Evolutionary conservation across 179 eudicot species (phyloP), one percentile per base, ranked within the genome.

Genomic region (Beta corolliflora): DNA sequence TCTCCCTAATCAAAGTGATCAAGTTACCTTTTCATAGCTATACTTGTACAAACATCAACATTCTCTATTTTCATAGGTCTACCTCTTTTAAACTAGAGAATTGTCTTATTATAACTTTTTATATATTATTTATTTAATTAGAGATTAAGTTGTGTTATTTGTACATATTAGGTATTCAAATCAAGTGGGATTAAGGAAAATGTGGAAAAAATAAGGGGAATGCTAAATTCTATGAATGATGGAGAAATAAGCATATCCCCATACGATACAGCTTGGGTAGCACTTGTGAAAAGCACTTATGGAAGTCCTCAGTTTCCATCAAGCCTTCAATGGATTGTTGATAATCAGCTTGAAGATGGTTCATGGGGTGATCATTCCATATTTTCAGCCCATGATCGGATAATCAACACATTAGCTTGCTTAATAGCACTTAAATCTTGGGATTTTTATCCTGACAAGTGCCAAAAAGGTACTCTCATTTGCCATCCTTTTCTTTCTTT

Each of bases 261-360:
- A 1, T 95, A 95, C 75, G 98, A 94, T 83, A 95, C 99, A 0
- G 98, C 99, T 1, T 95, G 98, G 98, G 97, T 95, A 5, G 99
- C 99, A 54, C 89, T 95, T 5, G 93, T 95, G 45, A 88, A 90
- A 88, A 90, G 85, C 50, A 52, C 79, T 55, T 64, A 83, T 63
- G 90, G 86, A 45, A 36, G 19, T 6, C 98, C 98, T 48, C 97
- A 89, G 45, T 94, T 95, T 79, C 94, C 98, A 0, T 75, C 90
- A 8, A 86, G 92, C 75, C 88, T 95, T 12, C 79, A 87, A 78
- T 95, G 98, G 99, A 94, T 95, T 4, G 85, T 84, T 3, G 78
- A 86, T 48, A 89, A 95, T 87, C 99, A 95, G 80, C 94, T 88
- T 29, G 29, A 71, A 3, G 95, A 95, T 72, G 99, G 99, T 4